Base-by-base conservation (phyloP, 257 asterid species). In the Linaria vulgaris region DNA sequence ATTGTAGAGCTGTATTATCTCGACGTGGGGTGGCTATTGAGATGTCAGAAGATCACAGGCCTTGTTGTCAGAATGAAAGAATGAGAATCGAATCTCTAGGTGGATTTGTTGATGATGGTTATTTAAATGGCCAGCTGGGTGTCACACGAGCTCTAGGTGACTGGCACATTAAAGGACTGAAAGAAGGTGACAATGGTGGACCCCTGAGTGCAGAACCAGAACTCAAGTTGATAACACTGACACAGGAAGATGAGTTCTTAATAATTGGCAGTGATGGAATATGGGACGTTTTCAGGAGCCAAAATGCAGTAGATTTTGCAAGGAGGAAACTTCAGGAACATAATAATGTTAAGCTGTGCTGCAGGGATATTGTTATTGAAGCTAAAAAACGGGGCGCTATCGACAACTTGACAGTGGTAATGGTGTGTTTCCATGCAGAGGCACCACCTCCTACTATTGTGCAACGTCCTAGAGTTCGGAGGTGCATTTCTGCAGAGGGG, bases 121-220 rank as follows among this genome's bases (percentile, higher is more conserved):
- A 88, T 64, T 77, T 91, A 71, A 91, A 91, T 13, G 97, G 95
- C 7, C 75, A 73, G 74, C 12, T 91, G 53, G 88, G 87, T 0
- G 97, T 91, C 30, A 85, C 91, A 6, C 95, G 97, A 12, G 96
- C 98, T 30, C 57, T 91, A 64, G 98, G 98, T 52, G 72, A 91
- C 73, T 88, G 96, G 98, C 98, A 91, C 80, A 78, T 91, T 7
- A 86, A 88, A 76, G 96, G 98, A 20, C 79, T 91, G 50, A 91
- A 91, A 78, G 82, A 76, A 23, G 80, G 75, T 3, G 88, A 76
- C 23, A 75, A 55, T 21, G 85, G 87, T 0, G 97, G 98, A 5
- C 97, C 96, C 0, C 65, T 91, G 73, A 86, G 88, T 19, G 96
- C 98, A 14, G 98, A 91, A 70, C 98, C 98, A 4, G 97, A 91